Evolutionary conservation across 352 stramenopile genomes (phyloP), one percentile per base, ranked within the genome.

Genomic region (Globisporangium mamillatum): DNA sequence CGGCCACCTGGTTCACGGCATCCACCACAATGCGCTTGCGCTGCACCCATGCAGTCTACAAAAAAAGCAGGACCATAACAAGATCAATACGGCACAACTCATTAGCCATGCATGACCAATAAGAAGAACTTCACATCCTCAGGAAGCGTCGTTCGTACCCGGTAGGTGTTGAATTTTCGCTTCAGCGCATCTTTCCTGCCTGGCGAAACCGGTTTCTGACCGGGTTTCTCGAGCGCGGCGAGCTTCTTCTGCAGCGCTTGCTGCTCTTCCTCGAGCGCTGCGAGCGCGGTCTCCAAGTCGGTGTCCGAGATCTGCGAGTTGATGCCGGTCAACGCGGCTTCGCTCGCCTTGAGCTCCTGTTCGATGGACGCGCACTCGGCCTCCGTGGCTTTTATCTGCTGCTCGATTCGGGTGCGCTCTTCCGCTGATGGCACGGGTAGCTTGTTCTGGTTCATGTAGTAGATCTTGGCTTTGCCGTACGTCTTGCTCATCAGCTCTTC

Each of bases 401-500:
- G 73, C 66, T 91, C 82, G 4, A 88, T 38, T 4, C 78, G 61
- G 0, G 66, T 57, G 6, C 79, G 75, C 32, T 87, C 76, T 0
- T 75, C 71, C 38, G 82, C 69, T 0, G 84, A 92, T 16, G 84
- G 82, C 24, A 87, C 66, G 0, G 82, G 81, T 60, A 94, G 60
- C 1, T 87, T 83, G 50, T 81, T 75, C 60, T 94, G 87, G 66
- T 94, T 94, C 70, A 91, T 74, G 70, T 87, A 94, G 72, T 94
- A 94, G 63, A 94, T 93, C 67, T 88, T 88, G 59, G 81, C 79
- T 70, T 93, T 94, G 66, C 87, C 84, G 60, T 94, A 94, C 50
- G 77, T 86, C 64, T 94, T 94, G 65, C 72, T 80, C 64, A 69
- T 67, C 53, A 94, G 69, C 55, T 94, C 82, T 18, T 80, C 75